Conservation (phyloP, 768 basidiomycete genomes). For the Tulasnella sp. region DNA sequence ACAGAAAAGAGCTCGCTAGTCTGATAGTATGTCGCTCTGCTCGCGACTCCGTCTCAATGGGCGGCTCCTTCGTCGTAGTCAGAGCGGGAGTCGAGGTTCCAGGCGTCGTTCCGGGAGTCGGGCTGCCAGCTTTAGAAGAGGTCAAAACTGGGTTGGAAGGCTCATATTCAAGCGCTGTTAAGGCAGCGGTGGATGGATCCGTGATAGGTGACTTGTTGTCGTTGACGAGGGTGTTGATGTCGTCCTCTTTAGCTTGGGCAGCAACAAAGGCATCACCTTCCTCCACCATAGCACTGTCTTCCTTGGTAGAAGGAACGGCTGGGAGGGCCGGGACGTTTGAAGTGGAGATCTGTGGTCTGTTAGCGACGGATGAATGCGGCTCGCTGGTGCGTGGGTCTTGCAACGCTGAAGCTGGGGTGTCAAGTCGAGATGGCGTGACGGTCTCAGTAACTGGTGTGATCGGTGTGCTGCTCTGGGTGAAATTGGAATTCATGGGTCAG, state of each 20-base stretch:
- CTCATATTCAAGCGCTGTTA: neutral
- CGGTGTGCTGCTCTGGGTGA: neutral
- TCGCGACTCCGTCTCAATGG: neutral
- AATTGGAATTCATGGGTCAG: neutral
- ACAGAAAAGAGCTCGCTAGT: slow-evolving; percentile 21
- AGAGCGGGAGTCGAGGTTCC: neutral
- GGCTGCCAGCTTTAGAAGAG: neutral
- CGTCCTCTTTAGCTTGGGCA: neutral
- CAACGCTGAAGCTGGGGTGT: neutral
- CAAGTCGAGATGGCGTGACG: neutral
- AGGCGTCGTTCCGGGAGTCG: neutral
- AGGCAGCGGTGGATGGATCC: neutral
- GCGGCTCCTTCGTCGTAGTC: neutral
- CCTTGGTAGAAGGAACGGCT: neutral
- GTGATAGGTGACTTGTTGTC: neutral
- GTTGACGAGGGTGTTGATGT: neutral
- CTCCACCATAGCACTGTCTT: neutral
- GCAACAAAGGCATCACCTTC: neutral
- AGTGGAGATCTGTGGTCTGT: neutral
- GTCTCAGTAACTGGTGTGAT: slow-evolving; percentile 1
- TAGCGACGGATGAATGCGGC: neutral
- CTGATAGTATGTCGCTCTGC: slow-evolving; percentile 15
- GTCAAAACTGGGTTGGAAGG: neutral
- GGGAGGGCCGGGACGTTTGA: neutral
- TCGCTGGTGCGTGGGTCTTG: slow-evolving; percentile 7